Evolutionary conservation across 805 yeast genomes (phyloP), one percentile per base, ranked within the genome.

Genomic region (Priceomyces fermenticarens): DNA sequence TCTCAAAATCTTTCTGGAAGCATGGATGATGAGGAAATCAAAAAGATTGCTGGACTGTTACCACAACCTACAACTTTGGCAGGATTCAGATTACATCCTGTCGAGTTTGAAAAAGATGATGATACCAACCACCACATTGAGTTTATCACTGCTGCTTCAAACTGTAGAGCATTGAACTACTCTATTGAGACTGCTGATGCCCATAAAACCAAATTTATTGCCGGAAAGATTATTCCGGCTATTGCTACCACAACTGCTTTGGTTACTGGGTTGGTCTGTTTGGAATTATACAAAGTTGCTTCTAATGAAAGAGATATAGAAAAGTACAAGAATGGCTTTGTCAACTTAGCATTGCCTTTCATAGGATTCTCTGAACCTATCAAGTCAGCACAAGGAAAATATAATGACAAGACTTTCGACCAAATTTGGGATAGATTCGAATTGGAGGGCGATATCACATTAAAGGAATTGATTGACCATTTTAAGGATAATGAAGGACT

Each of bases 211-310:
- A 93, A 93, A 70, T 88, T 91, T 56, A 91, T 93, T 62, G 99
- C 99, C 5, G 99, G 99, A 36, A 83, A 95, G 66, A 93, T 93
- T 51, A 93, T 93, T 51, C 99, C 99, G 11, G 99, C 99, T 14
- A 93, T 93, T 71, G 99, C 99, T 29, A 93, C 99, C 2, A 93
- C 99, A 1, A 93, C 99, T n/a, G 95, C 97, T 8, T 71, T 90
- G 52, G 99, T 93, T 15, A 88, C 99, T 5, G 99, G 99, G 36
- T 73, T 93, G 55, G 95, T 89, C 16, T 87, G 95, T 55, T 70
- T 93, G 51, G 99, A 93, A 67, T 72, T 91, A 43, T 86, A 87
- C 72, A 93, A 93, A 71, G 91, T 93, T 48, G 87, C 81, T 34
- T 95, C 84, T 55, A 77, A 77, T 11, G 80, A 83, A 57, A 76